These are phyloP conservation scores for Colletotrichum liaoningense DNA, from an alignment of 2,329 filamentous ascomycete genomes.

Conservation along the genomic window DNA sequence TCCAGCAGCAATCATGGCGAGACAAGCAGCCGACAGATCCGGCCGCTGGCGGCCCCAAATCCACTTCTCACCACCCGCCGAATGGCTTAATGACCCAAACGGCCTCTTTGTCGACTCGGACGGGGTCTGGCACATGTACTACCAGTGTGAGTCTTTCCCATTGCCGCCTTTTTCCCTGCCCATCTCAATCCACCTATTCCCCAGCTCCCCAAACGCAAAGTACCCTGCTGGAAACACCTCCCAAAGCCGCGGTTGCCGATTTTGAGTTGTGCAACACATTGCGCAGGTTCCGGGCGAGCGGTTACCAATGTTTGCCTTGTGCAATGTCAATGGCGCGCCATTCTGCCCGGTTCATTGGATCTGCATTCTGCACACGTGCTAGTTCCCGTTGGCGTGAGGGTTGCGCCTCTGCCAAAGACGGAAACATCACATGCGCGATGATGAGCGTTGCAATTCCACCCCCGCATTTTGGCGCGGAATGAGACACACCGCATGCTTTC, in stretches of 20 bases:
- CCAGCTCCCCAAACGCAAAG: background rate
- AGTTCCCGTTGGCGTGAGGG: conserved; percentile 27
- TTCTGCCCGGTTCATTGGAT: conserved; percentile 35
- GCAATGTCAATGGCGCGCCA: conserved; percentile 42
- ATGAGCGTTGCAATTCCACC: conserved; percentile 29
- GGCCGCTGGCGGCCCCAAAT: conserved; percentile 59
- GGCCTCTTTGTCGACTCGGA: conserved; percentile 69
- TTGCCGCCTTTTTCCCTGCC: background rate
- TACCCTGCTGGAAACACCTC: background rate
- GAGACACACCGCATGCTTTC: background rate
- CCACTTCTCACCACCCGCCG: conserved; percentile 65
- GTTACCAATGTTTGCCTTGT: conserved; percentile 30
- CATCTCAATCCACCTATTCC: background rate
- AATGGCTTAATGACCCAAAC: conserved; percentile 73
- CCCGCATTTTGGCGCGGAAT: conserved; percentile 24
- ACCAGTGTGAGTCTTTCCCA: conserved; percentile 61
- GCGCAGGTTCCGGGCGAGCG: conserved; percentile 11
- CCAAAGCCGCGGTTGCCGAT: background rate
- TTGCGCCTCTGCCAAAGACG: conserved; percentile 24
- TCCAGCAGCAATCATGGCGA: conserved; percentile 14
- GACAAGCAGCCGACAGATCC: conserved; percentile 27
- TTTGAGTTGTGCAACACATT: conserved; percentile 24
- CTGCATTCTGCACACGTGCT: conserved; percentile 34
- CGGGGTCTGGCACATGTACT: conserved; percentile 73
- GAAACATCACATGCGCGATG: conserved; percentile 31